These are phyloP conservation scores for Saccharomycopsis crataegensis DNA, from an alignment of 1,139 yeast genomes.

Conservation along the genomic window DNA sequence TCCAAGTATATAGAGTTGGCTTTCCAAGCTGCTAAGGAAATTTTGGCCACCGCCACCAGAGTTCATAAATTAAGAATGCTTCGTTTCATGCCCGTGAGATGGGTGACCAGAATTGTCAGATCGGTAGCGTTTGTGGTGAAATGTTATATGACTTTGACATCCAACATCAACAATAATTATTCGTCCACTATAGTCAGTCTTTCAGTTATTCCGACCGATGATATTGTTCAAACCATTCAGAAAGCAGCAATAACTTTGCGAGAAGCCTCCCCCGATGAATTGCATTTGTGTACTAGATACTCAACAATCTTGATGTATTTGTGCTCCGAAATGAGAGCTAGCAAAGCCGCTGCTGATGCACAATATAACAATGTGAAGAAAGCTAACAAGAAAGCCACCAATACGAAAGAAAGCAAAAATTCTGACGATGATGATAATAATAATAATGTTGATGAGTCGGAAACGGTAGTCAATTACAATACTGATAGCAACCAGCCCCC, in stretches of 20 bases:
- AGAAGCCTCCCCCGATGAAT: slow-evolving; percentile 84
- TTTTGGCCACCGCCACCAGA: slow-evolving; percentile 63
- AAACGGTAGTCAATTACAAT: no score
- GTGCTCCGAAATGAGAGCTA: slow-evolving; percentile 61
- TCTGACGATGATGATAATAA: neutral
- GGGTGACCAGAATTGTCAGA: slow-evolving; percentile 84
- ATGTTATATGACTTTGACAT: slow-evolving; percentile 64
- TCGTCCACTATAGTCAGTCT: slow-evolving; percentile 47
- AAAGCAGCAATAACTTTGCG: slow-evolving; percentile 67
- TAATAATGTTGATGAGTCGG: neutral
- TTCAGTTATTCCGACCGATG: slow-evolving; percentile 62
- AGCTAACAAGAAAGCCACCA: neutral
- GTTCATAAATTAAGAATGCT: slow-evolving; percentile 59
- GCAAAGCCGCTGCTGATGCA: slow-evolving; percentile 19
- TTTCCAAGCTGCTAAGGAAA: slow-evolving; percentile 75
- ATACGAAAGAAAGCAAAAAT: slow-evolving; percentile 16
- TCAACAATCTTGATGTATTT: slow-evolving; percentile 74
- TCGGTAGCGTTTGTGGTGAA: slow-evolving; percentile 88
- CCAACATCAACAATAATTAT: slow-evolving; percentile 27
- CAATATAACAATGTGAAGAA: neutral
- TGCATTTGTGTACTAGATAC: slow-evolving; percentile 75
- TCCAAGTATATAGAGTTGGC: slow-evolving; percentile 79
- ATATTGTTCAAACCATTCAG: slow-evolving; percentile 60
- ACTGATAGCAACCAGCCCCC: no score
- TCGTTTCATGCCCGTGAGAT: slow-evolving; percentile 79